A percentile compares a stretch with the other conserved stretches of the same genome.
Conservation (phyloP, 768 basidiomycete species). For the Naganishia friedmannii region DNA sequence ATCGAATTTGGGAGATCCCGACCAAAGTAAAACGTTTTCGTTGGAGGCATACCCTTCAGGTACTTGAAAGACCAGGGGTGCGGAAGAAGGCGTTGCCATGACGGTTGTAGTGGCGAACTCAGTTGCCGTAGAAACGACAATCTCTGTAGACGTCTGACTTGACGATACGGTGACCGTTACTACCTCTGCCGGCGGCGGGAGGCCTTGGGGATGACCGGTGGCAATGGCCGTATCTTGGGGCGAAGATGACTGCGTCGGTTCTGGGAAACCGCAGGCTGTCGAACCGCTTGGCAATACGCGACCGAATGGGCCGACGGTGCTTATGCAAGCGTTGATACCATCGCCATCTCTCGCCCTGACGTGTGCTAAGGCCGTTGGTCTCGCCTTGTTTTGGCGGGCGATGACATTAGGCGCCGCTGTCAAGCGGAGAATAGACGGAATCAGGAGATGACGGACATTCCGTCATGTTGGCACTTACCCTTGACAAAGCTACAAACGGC, state of each 20-base stretch:
- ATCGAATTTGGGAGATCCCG: neutral
- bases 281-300: no score
- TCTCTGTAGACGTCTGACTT: neutral
- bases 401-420: neutral
- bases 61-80: neutral
- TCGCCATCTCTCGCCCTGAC: neutral
- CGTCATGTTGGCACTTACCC: neutral
- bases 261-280: no score
- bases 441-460: neutral
- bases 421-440: neutral
- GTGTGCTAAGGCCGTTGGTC: no score
- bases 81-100: neutral
- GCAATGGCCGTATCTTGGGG: no score
- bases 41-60: neutral
- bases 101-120: neutral
- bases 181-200: no score
- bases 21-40: neutral
- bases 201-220: no score
- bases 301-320: neutral
- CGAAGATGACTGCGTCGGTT: no score
- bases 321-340: neutral
- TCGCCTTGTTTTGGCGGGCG: neutral
- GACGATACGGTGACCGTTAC: no score
- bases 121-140: neutral
- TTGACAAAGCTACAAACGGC: neutral